A percentile compares a stretch with the other conserved stretches of the same genome.
phyloP scores from a whole-genome alignment of 2,329 filamentous ascomycete genomes.

The Ramularia collo-cygni region DNA sequence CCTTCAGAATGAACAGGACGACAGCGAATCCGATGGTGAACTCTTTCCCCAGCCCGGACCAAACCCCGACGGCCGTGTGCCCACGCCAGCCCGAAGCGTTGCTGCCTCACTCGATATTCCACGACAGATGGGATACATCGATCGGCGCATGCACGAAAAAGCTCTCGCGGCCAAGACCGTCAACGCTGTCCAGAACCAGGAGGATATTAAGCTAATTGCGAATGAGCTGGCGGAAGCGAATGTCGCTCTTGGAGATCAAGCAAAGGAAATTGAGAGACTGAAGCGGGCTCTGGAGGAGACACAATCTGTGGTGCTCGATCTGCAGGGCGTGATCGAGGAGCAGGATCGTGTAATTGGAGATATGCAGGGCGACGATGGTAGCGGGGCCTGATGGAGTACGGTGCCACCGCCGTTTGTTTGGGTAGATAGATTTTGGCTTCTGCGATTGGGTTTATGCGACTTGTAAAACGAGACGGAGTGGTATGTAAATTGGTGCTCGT shows the following conservation, averaged over 20 bases:
- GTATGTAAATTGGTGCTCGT: too few species aligned
- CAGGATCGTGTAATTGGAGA: too few species aligned
- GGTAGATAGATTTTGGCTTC: too few species aligned
- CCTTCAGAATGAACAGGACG: neutral
- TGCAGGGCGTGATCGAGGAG: too few species aligned
- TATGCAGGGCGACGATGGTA: too few species aligned
- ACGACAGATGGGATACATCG: slow-evolving; percentile 15
- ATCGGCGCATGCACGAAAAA: slow-evolving; percentile 13
- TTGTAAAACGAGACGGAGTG: too few species aligned
- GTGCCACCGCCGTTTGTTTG: too few species aligned
- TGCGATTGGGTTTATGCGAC: too few species aligned
- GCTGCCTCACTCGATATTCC: slow-evolving; percentile 9
- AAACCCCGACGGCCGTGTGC: neutral
- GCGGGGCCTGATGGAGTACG: too few species aligned
- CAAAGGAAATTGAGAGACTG: slow-evolving; percentile 8
- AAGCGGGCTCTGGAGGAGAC: slow-evolving; percentile 1
- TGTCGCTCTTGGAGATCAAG: slow-evolving; percentile 11
- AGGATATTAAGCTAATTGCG: slow-evolving; percentile 11
- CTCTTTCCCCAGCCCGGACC: neutral
- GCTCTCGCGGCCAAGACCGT: slow-evolving; percentile 8
- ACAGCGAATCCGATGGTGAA: neutral
- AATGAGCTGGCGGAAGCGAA: slow-evolving; percentile 13
- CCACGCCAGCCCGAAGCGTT: neutral
- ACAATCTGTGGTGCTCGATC: slow-evolving; percentile 1
- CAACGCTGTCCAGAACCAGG: slow-evolving; percentile 7